phyloP scores from a whole-genome alignment of 768 basidiomycete species.

The Suillus cothurnatus region DNA sequence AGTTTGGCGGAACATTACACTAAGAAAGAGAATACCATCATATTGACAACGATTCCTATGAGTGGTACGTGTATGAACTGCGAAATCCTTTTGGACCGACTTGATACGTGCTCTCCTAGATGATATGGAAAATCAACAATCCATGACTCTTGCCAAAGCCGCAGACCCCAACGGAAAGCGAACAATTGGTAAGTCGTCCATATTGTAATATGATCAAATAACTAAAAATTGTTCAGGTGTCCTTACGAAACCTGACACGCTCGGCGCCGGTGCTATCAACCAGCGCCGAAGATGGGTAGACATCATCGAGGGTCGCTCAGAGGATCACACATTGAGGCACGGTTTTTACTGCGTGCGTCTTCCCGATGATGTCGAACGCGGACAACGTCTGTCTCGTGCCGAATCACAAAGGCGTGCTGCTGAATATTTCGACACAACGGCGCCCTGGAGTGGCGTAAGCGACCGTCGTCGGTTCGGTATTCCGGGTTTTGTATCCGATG shows the following conservation, averaged over 20 bases:
- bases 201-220: not conserved
- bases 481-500: constrained; percentile 32
- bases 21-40: constrained; percentile 47
- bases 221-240: constrained; percentile 40
- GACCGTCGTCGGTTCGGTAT: constrained; percentile 38
- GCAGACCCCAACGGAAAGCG: constrained; percentile 49
- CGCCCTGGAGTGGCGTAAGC: constrained; percentile 38
- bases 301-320: constrained; percentile 39
- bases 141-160: constrained; percentile 46
- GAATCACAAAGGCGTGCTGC: constrained; percentile 39
- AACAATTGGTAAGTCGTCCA: constrained; percentile 47
- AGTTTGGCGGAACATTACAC: constrained; percentile 55
- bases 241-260: constrained; percentile 56
- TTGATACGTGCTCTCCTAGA: constrained; percentile 33
- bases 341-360: constrained; percentile 49
- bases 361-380: constrained; percentile 40
- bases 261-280: constrained; percentile 39
- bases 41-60: constrained; percentile 56
- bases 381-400: constrained; percentile 28
- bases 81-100: not conserved
- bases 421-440: constrained; percentile 35
- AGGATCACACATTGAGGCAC: constrained; percentile 37
- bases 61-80: constrained; percentile 37
- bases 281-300: constrained; percentile 44
- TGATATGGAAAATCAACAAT: constrained; percentile 62